phyloP scores from a whole-genome alignment of 208 protist genomes.

The Leishmania braziliensis region DNA sequence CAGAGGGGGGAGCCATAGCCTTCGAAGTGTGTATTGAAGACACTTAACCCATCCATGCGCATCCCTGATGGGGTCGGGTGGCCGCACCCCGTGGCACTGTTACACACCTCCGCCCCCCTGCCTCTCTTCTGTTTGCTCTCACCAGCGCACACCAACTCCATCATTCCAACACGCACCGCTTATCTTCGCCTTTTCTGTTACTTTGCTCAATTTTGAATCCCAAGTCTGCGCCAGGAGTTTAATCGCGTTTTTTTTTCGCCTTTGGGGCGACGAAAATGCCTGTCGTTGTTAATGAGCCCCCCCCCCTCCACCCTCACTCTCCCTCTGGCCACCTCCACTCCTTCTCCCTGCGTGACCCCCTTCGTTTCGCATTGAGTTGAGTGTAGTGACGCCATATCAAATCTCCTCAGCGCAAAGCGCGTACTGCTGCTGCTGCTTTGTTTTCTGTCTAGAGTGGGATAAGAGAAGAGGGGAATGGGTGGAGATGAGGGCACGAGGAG shows the following conservation, averaged over 20 bases:
- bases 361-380: background rate
- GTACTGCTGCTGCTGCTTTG: background rate
- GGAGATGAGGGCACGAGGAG: background rate
- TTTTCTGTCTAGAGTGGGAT: background rate
- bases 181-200: background rate
- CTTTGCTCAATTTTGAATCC: background rate
- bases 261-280: background rate
- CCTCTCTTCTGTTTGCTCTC: background rate
- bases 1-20: background rate
- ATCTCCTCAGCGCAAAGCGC: background rate
- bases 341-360: background rate
- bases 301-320: background rate
- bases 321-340: background rate
- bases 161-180: background rate
- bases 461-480: background rate
- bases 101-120: background rate
- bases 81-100: background rate
- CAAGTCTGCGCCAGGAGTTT: background rate
- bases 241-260: background rate
- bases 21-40: background rate
- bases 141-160: background rate
- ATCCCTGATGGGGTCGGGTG: background rate
- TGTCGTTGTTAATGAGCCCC: background rate
- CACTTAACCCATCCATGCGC: background rate
- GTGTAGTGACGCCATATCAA: background rate